phyloP scores from a whole-genome alignment of 2,329 filamentous ascomycete genomes.

The Tympanopsis confertula region DNA sequence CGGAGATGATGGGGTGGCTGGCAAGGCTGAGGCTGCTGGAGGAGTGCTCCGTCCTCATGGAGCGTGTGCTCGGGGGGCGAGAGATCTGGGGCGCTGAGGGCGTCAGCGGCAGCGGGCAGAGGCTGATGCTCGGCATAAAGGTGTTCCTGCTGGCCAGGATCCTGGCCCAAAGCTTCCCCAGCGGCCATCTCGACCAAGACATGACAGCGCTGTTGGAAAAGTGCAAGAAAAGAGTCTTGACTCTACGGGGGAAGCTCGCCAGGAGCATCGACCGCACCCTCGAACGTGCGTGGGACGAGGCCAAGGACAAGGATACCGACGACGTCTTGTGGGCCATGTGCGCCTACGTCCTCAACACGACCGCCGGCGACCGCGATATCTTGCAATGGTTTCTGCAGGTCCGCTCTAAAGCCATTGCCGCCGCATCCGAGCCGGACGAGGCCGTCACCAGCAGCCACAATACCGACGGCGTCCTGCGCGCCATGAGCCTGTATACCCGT shows the following conservation, averaged over 20 bases:
- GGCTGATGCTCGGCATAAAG: conserved; percentile 52
- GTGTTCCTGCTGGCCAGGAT: conserved; percentile 66
- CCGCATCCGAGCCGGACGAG: conserved; percentile 40
- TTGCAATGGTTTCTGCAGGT: conserved; percentile 68
- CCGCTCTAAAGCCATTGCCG: conserved; percentile 55
- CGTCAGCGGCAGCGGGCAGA: conserved; percentile 13
- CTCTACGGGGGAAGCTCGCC: conserved; percentile 50
- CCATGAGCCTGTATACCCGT: conserved; percentile 62
- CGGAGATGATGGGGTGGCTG: too few relatives aligned
- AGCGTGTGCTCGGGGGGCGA: too few relatives aligned
- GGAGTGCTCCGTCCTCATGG: too few relatives aligned
- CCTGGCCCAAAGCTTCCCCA: conserved; percentile 61
- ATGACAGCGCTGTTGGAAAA: conserved; percentile 36
- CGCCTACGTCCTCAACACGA: conserved; percentile 73
- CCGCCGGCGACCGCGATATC: conserved; percentile 67
- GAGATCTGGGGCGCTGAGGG: too few relatives aligned
- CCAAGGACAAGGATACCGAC: conserved; percentile 29
- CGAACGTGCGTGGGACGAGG: conserved; percentile 42
- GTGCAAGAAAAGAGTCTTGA: conserved; percentile 50
- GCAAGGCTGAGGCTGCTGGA: too few relatives aligned
- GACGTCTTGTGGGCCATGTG: conserved; percentile 62
- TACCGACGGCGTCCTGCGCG: conserved; percentile 41
- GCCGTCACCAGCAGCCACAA: conserved; percentile 26
- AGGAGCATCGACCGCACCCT: conserved; percentile 60
- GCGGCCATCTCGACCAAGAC: conserved; percentile 23